Evolutionary conservation across 140 eudicot species (phyloP), one percentile per base, ranked within the genome.

Genomic region (Senecio squalidus): DNA sequence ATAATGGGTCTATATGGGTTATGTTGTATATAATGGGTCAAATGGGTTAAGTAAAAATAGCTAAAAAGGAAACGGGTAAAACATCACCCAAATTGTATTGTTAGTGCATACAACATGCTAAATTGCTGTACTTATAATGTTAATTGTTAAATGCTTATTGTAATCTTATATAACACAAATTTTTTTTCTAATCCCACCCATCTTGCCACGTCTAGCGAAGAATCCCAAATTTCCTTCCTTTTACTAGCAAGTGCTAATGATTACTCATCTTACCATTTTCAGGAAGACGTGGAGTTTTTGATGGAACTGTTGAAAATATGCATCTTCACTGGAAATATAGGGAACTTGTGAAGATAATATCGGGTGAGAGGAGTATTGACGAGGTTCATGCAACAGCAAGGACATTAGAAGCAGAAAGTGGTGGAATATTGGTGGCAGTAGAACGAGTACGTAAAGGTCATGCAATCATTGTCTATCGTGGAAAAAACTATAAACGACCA

Each of bases 301-400:
- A 84, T 75, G 98, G 96, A 43, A 87, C 95, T 6, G 76, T 92
- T 76, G 96, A 92, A 70, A 87, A 87, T 79, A 92, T 92, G 96
- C 98, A 92, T 80, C 82, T 87, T 47, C 96, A 87, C 62, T 92
- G 98, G 98, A 92, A 92, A 77, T 87, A 92, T 64, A 75, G 98
- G 73, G 98, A 92, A 69, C 79, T 92, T 54, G 96, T 92, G 60
- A 92, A 87, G 81, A 79, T 92, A 67, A 46, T 89, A 45, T 70
- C 68, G 22, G 89, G 89, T 16, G 78, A 77, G 56, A 77, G 66
- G 38, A 77, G 64, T 73, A 79, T 79, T 64, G 93, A 81, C 24
- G 96, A 92, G 67, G 69, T 87, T 58, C 79, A 82, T 70, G 83
- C 67, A 27, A 47, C 67, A 56, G 95, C 98, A 34, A 61, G 81